These are phyloP conservation scores for Neurospora sublineolata DNA, from an alignment of 495 filamentous ascomycete species.

Conservation along the genomic window DNA sequence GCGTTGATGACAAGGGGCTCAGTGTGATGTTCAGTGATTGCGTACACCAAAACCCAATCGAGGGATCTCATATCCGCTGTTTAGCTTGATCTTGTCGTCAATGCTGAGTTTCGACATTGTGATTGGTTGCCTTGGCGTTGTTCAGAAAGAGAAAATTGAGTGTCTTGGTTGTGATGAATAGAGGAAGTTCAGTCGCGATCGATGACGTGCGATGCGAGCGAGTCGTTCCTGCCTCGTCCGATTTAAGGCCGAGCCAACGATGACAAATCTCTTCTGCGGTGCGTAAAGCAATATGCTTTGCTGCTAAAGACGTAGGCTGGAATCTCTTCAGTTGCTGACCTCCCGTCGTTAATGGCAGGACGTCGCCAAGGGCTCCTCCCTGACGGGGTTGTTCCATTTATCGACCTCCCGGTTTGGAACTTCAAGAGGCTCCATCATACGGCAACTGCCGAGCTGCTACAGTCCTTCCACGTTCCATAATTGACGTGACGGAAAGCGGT, in stretches of 20 bases:
- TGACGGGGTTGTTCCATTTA: too few species aligned
- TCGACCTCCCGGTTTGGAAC: neutral
- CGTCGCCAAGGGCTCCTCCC: too few species aligned
- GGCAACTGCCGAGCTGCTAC: neutral
- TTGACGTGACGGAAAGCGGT: neutral
- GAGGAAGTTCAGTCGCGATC: neutral
- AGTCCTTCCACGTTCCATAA: neutral
- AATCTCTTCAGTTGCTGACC: neutral
- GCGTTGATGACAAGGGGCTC: neutral
- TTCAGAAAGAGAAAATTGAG: neutral
- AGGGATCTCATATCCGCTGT: constrained; percentile 70
- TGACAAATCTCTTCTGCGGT: neutral
- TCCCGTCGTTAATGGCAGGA: too few species aligned
- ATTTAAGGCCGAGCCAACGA: neutral
- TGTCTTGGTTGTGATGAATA: neutral
- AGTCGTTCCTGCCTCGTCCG: neutral
- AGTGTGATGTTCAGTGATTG: constrained; percentile 1
- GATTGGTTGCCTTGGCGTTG: neutral
- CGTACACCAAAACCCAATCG: constrained; percentile 61
- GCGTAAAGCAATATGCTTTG: neutral
- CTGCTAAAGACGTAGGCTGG: neutral
- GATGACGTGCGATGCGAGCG: neutral
- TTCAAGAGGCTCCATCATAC: neutral
- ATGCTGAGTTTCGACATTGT: constrained; percentile 49
- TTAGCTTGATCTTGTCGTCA: constrained; percentile 54